Base-by-base conservation (phyloP, 352 stramenopile genomes). In the Pythium scleroteichum region DNA sequence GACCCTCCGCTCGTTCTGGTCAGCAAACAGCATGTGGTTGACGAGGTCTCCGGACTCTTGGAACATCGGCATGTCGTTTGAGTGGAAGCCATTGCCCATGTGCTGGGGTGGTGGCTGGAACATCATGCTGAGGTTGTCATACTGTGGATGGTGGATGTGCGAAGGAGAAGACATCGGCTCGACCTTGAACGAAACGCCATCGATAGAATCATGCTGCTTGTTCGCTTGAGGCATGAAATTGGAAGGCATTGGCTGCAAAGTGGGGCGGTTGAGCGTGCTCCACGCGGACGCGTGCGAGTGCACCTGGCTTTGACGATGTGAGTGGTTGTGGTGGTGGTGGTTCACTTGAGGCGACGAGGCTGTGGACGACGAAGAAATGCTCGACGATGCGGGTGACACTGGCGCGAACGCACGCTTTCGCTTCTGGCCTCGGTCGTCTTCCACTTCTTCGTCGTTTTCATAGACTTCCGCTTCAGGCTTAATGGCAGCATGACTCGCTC, bases 1-100 rank as follows among this genome's bases (percentile, higher is more conserved):
- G 6, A 92, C 76, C 17, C 83, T 72, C 20, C 81, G 77, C 26
- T 73, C 69, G 19, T 80, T 72, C 6, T 85, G 62, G 41, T 92
- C 80, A 20, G 76, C 73, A 45, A 92, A 92, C 4, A 92, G 61
- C 45, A 69, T 80, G 65, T 92, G 79, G 47, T 66, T 79, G 64
- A 87, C 72, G 20, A 92, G 59, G 23, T 82, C 79, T 17, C 46
- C 42, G 16, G 50, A 62, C 19, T 67, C 59, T 17, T 44, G 26
- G 0, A 67, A 46, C 59, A 67, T 67, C 1, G 23, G 17, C 12
- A 61, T 51, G 38, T 67, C 59, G 22, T 55, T 42, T 8, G 19
- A 20, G 19, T 20, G 16, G 47, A 40, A 45, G 17, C n/a, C 19
- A 16, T 46, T 40, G 12, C 46, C 1, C 27, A 40, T 45, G 27